phyloP scores from a whole-genome alignment of 2,329 filamentous ascomycete species.

The Penicillium concentricum region DNA sequence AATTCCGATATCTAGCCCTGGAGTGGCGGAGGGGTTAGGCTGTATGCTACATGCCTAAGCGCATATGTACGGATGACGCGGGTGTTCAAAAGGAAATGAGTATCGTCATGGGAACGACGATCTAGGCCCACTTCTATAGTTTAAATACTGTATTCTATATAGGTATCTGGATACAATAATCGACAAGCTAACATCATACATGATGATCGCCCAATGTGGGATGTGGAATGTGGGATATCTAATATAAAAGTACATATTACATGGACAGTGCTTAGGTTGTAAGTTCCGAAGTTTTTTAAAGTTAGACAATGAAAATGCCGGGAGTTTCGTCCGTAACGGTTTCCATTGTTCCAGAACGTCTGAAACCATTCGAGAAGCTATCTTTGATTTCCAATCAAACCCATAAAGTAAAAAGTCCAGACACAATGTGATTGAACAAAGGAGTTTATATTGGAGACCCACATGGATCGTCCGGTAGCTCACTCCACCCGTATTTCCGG shows the following conservation, averaged over 20 bases:
- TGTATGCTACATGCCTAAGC: conserved; percentile 7
- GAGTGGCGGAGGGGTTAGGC: background rate
- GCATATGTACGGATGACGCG: conserved; percentile 18
- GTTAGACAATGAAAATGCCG: too few relatives aligned
- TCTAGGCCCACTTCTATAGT: conserved; percentile 22
- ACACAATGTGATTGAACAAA: background rate
- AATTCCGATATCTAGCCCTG: background rate
- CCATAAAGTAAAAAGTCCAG: too few relatives aligned
- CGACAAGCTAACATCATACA: conserved; percentile 11
- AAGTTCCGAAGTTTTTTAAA: background rate
- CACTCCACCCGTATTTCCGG: conserved; percentile 15
- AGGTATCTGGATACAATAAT: background rate
- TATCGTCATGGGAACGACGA: conserved; percentile 25
- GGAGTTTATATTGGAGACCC: conserved; percentile 8
- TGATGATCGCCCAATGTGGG: background rate
- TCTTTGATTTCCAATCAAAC: too few relatives aligned
- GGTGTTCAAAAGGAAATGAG: conserved; percentile 21
- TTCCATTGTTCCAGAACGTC: too few relatives aligned
- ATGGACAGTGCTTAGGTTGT: background rate
- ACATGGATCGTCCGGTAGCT: conserved; percentile 9
- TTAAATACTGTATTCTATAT: conserved; percentile 15
- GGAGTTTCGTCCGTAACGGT: too few relatives aligned
- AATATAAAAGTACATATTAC: background rate
- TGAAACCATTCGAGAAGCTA: too few relatives aligned
- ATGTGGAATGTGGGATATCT: background rate